phyloP scores from a whole-genome alignment of 768 basidiomycete species.

The Tylopilus balloui region DNA sequence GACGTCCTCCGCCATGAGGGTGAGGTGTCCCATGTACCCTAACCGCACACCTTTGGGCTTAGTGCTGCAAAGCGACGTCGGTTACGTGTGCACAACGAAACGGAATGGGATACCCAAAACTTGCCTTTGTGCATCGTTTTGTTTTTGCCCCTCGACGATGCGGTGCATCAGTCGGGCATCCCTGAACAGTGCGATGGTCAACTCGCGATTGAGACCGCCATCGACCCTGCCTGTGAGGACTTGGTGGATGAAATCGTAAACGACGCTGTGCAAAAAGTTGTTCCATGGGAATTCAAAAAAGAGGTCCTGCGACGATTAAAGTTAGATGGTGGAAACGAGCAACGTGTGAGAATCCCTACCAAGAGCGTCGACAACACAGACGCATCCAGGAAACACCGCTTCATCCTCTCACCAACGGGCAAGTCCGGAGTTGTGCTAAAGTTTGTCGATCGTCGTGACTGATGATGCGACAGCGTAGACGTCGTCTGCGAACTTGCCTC shows the following conservation, averaged over 20 bases:
- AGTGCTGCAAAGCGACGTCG: conserved; percentile 36
- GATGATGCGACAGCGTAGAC: conserved; percentile 50
- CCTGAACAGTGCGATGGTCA: conserved; percentile 80
- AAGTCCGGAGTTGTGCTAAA: conserved; percentile 36
- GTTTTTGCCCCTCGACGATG: conserved; percentile 80
- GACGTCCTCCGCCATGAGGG: conserved; percentile 92
- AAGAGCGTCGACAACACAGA: conserved; percentile 72
- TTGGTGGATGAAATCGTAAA: conserved; percentile 95
- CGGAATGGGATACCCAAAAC: conserved; percentile 15
- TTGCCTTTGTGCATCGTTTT: conserved; percentile 74
- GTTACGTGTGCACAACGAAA: conserved; percentile 5
- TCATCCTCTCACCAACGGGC: conserved; percentile 75
- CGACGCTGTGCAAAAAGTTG: conserved; percentile 94
- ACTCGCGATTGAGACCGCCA: conserved; percentile 76
- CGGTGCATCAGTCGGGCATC: conserved; percentile 79
- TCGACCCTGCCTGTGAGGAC: conserved; percentile 87
- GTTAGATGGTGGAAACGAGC: conserved; percentile 3
- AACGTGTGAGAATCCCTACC: conserved; percentile 42
- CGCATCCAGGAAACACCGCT: conserved; percentile 70
- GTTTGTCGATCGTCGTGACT: conserved; percentile 44
- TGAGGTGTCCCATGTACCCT: conserved; percentile 96
- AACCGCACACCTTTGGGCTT: conserved; percentile 76
- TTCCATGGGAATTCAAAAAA: conserved; percentile 98
- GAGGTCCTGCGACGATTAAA: conserved; percentile 54
- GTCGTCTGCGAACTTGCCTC: conserved; percentile 32